Evolutionary conservation across 2,329 filamentous ascomycete genomes (phyloP).

Genomic region (Lasiodiplodia hormozganensis): DNA sequence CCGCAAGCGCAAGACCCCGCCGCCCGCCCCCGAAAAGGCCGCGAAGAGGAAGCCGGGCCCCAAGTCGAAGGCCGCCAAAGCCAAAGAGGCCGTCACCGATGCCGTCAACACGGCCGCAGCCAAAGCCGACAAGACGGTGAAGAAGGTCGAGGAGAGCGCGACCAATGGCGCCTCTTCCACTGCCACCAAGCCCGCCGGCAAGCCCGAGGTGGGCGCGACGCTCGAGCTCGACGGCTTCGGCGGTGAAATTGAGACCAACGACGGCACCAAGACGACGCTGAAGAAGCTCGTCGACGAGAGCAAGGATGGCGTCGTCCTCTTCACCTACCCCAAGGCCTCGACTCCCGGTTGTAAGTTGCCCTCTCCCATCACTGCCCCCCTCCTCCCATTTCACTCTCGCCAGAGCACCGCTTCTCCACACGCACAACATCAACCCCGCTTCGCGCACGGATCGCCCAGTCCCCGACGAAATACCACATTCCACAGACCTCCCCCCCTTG

Average conservation of each 20-base stretch:
- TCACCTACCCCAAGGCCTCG: slow-evolving; percentile 94
- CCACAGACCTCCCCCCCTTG: background rate
- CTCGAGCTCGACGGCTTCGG: slow-evolving; percentile 64
- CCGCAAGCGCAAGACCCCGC: slow-evolving; percentile 67
- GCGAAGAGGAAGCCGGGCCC: slow-evolving; percentile 56
- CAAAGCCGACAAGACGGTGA: slow-evolving; percentile 33
- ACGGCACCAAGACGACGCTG: slow-evolving; percentile 79
- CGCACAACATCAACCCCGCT: background rate
- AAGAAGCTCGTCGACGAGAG: slow-evolving; percentile 82
- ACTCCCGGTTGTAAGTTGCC: slow-evolving; percentile 85
- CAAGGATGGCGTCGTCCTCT: slow-evolving; percentile 85
- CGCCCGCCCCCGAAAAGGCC: slow-evolving; percentile 55
- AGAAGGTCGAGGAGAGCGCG: slow-evolving; percentile 38
- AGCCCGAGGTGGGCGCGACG: slow-evolving; percentile 56
- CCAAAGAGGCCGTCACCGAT: slow-evolving; percentile 29
- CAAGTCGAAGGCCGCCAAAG: slow-evolving; percentile 46
- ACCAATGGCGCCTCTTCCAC: slow-evolving; percentile 40
- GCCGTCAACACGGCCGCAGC: slow-evolving; percentile 36
- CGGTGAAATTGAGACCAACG: slow-evolving; percentile 81
- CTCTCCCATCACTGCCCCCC: background rate
- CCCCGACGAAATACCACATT: background rate
- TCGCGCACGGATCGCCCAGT: slow-evolving; percentile 5
- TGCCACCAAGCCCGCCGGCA: slow-evolving; percentile 35
- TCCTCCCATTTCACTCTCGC: slow-evolving; percentile 13
- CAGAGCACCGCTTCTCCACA: background rate